A percentile compares a stretch with the other conserved stretches of the same genome.
Evolutionary conservation across 225 moss, liverwort and hornwort genomes (phyloP).

Genomic region (Polytrichum commune): DNA sequence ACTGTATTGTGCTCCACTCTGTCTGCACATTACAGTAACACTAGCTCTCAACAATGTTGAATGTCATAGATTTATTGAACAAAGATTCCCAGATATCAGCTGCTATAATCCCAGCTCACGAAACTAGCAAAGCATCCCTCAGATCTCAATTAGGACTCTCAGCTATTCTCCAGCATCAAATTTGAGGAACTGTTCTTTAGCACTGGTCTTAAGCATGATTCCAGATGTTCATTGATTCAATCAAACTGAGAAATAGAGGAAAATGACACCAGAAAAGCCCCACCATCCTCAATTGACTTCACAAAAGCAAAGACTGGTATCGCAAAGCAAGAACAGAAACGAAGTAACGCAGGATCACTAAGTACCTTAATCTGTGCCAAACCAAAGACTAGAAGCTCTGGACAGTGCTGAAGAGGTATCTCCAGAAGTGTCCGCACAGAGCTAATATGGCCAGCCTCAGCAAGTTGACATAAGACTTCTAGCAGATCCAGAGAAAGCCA

Average conservation of each 20-base stretch:
- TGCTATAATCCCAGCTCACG: background rate
- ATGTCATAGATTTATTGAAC: background rate
- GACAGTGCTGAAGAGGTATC: conserved; percentile 74
- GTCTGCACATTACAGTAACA: conserved; percentile 33
- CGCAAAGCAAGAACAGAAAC: no score
- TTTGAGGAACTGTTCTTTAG: no score
- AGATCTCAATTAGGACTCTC: no score
- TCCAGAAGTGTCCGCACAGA: conserved; percentile 77
- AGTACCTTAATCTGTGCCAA: conserved; percentile 85
- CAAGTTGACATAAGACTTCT: conserved; percentile 76
- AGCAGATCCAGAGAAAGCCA: conserved; percentile 92
- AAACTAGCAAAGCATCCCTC: background rate
- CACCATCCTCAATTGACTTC: no score
- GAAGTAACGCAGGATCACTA: background rate
- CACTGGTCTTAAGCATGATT: no score
- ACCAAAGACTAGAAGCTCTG: conserved; percentile 83
- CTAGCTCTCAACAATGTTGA: background rate
- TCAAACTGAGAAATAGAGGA: no score
- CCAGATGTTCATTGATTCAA: no score
- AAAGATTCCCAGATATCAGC: no score
- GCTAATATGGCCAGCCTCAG: conserved; percentile 74
- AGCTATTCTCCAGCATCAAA: no score
- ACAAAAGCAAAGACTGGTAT: no score
- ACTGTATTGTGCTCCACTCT: conserved; percentile 45
- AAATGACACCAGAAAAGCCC: no score